phyloP scores from a whole-genome alignment of 257 asterid species.

The Solanum medicagineum region DNA sequence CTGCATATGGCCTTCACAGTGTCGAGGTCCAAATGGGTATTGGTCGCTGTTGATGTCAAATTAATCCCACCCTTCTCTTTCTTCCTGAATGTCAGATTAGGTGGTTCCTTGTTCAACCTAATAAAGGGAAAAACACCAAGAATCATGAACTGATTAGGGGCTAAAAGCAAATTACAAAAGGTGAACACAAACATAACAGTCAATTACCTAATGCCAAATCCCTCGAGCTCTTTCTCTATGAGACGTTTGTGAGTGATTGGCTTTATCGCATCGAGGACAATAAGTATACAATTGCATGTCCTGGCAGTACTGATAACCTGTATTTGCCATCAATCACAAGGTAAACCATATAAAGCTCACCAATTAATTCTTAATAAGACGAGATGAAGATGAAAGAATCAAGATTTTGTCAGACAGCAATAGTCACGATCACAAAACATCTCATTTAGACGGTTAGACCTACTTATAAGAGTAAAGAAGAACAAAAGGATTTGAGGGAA shows the following conservation, averaged over 20 bases:
- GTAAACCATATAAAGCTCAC: neutral
- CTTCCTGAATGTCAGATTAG: constrained; percentile 78
- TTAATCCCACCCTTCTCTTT: constrained; percentile 96
- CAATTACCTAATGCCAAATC: constrained; percentile 90
- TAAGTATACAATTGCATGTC: constrained; percentile 88
- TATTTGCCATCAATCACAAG: constrained; percentile 8
- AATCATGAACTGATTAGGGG: neutral
- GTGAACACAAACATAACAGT: neutral
- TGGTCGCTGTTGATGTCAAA: constrained; percentile 74
- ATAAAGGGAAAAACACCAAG: neutral
- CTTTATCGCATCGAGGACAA: constrained; percentile 96
- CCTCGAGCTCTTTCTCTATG: constrained; percentile 97
- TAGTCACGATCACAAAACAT: neutral
- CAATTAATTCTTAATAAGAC: neutral
- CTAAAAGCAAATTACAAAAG: neutral
- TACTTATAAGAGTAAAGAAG: neutral
- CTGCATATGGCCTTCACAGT: constrained; percentile 97
- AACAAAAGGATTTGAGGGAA: neutral
- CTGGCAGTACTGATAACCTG: constrained; percentile 99
- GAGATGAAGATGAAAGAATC: neutral
- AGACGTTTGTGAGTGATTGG: constrained; percentile 95
- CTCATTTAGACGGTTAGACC: neutral
- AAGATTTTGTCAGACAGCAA: neutral
- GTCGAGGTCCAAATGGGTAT: constrained; percentile 85
- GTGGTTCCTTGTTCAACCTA: constrained; percentile 97